phyloP scores from a whole-genome alignment of 2,329 filamentous ascomycete genomes.

The Meredithiella fracta region DNA sequence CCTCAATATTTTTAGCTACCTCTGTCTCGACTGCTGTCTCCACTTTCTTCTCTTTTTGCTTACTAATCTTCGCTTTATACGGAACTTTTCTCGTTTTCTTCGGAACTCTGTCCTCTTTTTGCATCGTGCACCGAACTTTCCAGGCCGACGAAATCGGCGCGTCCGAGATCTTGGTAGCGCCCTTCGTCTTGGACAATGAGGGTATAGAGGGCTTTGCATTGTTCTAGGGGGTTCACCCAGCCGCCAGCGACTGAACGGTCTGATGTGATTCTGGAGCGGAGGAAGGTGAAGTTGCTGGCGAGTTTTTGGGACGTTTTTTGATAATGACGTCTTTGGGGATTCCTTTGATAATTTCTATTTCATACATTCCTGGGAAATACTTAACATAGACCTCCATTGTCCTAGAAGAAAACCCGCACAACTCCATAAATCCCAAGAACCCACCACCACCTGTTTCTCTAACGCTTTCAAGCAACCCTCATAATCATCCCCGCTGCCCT shows the following conservation, averaged over 20 bases:
- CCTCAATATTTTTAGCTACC: too few species aligned
- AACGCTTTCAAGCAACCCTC: too few species aligned
- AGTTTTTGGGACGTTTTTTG: neutral
- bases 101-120: neutral
- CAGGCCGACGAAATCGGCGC: slow-evolving; percentile 9
- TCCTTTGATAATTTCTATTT: slow-evolving; percentile 13
- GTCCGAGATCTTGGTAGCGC: slow-evolving; percentile 5
- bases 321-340: slow-evolving; percentile 17
- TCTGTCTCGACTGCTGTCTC: neutral
- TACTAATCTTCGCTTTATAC: neutral
- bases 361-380: slow-evolving; percentile 27
- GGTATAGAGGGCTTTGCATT: slow-evolving; percentile 5
- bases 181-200: slow-evolving; percentile 5
- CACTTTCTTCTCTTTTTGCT: neutral
- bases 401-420: slow-evolving; percentile 30
- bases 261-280: neutral
- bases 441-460: too few species aligned
- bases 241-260: slow-evolving; percentile 2
- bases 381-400: slow-evolving; percentile 27
- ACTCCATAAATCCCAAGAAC: slow-evolving; percentile 23
- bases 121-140: slow-evolving; percentile 13
- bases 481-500: too few species aligned
- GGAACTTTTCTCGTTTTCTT: slow-evolving; percentile 1
- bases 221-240: slow-evolving; percentile 6
- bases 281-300: slow-evolving; percentile 1